These are phyloP conservation scores for Arabidopsis suecica DNA, from an alignment of 345 rosid species.

Conservation along the genomic window DNA sequence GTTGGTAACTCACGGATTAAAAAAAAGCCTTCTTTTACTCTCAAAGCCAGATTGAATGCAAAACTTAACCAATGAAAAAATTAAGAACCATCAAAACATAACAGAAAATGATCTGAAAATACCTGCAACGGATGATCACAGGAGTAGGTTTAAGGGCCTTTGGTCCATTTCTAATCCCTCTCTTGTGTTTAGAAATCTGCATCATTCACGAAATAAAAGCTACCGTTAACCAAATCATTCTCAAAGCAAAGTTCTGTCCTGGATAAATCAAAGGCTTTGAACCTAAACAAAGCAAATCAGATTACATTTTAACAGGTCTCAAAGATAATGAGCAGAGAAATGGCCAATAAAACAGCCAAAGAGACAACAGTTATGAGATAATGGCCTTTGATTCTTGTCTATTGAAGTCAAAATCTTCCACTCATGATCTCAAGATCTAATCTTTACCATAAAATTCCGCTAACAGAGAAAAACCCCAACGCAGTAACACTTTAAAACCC, in stretches of 20 bases:
- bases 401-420: neutral
- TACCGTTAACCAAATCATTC: neutral
- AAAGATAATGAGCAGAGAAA: neutral
- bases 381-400: neutral
- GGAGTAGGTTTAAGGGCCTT: slow-evolving; percentile 80
- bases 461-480: neutral
- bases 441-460: neutral
- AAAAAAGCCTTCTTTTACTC: neutral
- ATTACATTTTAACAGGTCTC: neutral
- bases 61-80: neutral
- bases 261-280: neutral
- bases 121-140: slow-evolving; percentile 82
- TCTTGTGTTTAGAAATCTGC: slow-evolving; percentile 72
- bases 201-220: neutral
- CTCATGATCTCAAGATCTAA: neutral
- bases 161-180: slow-evolving; percentile 58
- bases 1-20: neutral
- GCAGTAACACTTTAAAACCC: neutral
- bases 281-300: neutral
- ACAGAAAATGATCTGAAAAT: slow-evolving; percentile 20
- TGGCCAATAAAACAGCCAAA: neutral
- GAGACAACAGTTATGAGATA: neutral
- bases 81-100: neutral
- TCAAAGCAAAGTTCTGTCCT: neutral
- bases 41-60: neutral